phyloP scores from a whole-genome alignment of 768 basidiomycete species.

The Kwoniella botswanensis region DNA sequence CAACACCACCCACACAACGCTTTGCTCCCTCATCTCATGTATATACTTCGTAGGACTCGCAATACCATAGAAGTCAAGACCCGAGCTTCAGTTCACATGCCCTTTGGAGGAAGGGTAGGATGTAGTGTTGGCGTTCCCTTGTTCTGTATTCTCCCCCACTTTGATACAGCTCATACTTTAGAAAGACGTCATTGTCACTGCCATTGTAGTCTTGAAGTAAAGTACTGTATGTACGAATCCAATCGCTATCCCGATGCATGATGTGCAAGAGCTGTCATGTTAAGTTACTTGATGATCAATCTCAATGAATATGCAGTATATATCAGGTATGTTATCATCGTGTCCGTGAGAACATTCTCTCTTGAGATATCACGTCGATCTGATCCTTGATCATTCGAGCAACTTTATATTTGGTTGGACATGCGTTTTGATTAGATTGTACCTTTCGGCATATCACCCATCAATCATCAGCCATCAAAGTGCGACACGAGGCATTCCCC shows the following conservation, averaged over 20 bases:
- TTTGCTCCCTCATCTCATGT: no score
- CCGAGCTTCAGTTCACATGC: no score
- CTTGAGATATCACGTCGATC: not conserved
- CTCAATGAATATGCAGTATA: not conserved
- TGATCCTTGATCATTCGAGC: not conserved
- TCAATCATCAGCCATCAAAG: not conserved
- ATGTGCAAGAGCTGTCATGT: no score
- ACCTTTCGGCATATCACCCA: not conserved
- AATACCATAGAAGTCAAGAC: no score
- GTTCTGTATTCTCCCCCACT: not conserved
- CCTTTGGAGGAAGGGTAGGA: no score
- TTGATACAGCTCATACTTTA: no score
- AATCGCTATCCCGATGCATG: no score
- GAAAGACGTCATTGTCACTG: not conserved
- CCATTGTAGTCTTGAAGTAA: not conserved
- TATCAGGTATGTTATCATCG: not conserved
- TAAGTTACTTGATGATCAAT: not conserved
- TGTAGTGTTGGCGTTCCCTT: not conserved
- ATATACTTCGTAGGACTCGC: no score
- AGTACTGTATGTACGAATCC: not conserved
- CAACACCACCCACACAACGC: no score
- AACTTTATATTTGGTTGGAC: not conserved
- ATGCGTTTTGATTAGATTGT: not conserved
- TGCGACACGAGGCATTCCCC: not conserved
- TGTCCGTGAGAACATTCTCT: not conserved